phyloP scores from a whole-genome alignment of 2,329 filamentous ascomycete genomes.

The Stachybotrys echinatus region DNA sequence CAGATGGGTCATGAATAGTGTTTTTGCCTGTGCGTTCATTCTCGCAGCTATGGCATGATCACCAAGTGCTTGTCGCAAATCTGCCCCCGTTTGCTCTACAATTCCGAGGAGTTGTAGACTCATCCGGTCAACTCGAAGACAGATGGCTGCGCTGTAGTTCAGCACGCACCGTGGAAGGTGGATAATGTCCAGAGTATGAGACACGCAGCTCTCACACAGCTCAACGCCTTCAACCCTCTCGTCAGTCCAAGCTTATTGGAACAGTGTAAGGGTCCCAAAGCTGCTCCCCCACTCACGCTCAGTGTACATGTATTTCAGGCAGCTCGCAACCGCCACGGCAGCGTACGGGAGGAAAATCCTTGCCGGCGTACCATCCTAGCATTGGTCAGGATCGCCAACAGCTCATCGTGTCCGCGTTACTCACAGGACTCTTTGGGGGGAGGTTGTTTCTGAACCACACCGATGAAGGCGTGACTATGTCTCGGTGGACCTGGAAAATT shows the following conservation, averaged over 20 bases:
- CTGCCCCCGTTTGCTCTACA: slow-evolving; percentile 17
- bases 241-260: too few relatives aligned
- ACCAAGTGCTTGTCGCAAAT: slow-evolving; percentile 15
- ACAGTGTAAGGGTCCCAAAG: too few relatives aligned
- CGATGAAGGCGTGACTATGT: slow-evolving; percentile 25
- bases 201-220: slow-evolving; percentile 18
- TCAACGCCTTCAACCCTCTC: slow-evolving; percentile 17
- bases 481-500: slow-evolving; percentile 25
- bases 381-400: not conserved
- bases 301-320: slow-evolving; percentile 29
- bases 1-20: slow-evolving; percentile 18
- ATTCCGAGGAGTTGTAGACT: slow-evolving; percentile 17
- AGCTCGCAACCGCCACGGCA: slow-evolving; percentile 19
- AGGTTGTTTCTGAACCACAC: slow-evolving; percentile 27
- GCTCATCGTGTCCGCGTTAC: not conserved
- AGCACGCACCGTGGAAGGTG: slow-evolving; percentile 26
- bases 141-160: slow-evolving; percentile 23
- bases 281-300: slow-evolving; percentile 17
- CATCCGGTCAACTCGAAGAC: slow-evolving; percentile 21
- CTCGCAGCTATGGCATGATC: slow-evolving; percentile 7
- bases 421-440: slow-evolving; percentile 20
- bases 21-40: slow-evolving; percentile 12
- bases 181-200: slow-evolving; percentile 16
- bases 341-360: slow-evolving; percentile 17
- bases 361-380: slow-evolving; percentile 20